Base-by-base conservation (phyloP, 2,329 filamentous ascomycete genomes). In the Stemphylium vesicarium region DNA sequence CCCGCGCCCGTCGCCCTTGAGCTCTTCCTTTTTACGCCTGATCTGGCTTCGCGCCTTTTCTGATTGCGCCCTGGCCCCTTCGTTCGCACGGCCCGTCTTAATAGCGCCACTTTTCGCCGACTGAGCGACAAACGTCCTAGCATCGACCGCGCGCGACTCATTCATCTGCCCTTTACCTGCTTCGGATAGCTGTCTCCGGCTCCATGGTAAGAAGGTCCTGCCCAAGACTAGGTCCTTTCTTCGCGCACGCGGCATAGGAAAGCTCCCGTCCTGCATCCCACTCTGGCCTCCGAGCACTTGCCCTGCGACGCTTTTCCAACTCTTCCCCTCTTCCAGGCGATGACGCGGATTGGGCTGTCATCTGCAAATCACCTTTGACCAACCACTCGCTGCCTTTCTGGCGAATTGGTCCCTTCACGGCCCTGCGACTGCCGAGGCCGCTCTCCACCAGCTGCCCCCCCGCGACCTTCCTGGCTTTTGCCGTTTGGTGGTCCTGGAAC, bases 301-400 rank as follows among this genome's bases (percentile, higher is more conserved):
- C 69, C 68, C 71, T 73, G 68, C 70, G 64, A 72, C 70, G 65
- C 69, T 71, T 67, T 62, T 70, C 62, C 70, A 73, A 71, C 71
- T 67, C 67, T 64, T 66, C 57, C 58, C 53, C 61, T 62, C 57
- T 54, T 51, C 61, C 65, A 59, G 68, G 68, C 69, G 59, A 74
- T 74, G 71, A 71, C 70, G 72, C 71, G 65, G 69, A 65, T 68
- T 68, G 68, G 68, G 56, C 60, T 65, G 60, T 56, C 59, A 44
- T 60, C 61, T 63, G 64, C 64, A 62, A 56, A 54, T 56, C 60
- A 44, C 59, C 53, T 62, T 61, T 62, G 63, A 62, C 64, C 63
- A 62, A 52, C 62, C 63, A 66, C 66, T 59, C 48, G 57, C 65
- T 70, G 66, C 71, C 65, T 63, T 64, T 60, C 60, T 65, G 59